Evolutionary conservation across 371 early-diverging fungal species (phyloP), one percentile per base, ranked within the genome.

Genomic region (Mortierella polycephala): DNA sequence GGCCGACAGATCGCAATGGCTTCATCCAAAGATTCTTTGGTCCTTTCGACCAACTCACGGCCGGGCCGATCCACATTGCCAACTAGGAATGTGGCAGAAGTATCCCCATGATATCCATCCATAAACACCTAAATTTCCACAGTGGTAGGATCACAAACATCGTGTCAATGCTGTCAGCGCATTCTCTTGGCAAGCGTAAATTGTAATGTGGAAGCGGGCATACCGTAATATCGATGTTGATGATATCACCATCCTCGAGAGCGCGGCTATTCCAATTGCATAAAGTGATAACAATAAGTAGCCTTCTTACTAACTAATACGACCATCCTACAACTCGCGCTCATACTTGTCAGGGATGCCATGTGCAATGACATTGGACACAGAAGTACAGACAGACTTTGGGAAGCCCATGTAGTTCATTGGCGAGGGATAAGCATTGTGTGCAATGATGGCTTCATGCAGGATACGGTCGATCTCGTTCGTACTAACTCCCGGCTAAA

Each of bases 321-420:
- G 14, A 7, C 16, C 47, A 9, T 45, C 57, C 54, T 40, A 16
- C 13, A 18, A 14, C n/a, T 57, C 45, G 30, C 18, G n/a, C 41
- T 42, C 85, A 68, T 81, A 88, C 87, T 85, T 81, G 71, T 96
- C 96, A 4, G 96, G 96, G 62, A 96, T 96, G 0, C 96, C 96
- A 76, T 97, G 97, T 11, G 94, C 93, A 54, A 97, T 90, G 14
- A 96, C 90, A 72, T 97, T 96, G 74, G 96, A 96, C 21, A 97
- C 85, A 13, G 93, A 90, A 0, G 90, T 92, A 63, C 93, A 94
- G 2, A 94, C 85, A 57, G 94, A 93, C 69, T 93, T 94, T 9
- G 97, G 97, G 69, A 94, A 97, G 11, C 90, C 88, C 77, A 86
- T 86, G 75, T 97, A 96, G 75, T 92, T 91, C 11, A 96, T 81